Conservation (phyloP, 345 rosid genomes). For the Arabidopsis arenosa region DNA sequence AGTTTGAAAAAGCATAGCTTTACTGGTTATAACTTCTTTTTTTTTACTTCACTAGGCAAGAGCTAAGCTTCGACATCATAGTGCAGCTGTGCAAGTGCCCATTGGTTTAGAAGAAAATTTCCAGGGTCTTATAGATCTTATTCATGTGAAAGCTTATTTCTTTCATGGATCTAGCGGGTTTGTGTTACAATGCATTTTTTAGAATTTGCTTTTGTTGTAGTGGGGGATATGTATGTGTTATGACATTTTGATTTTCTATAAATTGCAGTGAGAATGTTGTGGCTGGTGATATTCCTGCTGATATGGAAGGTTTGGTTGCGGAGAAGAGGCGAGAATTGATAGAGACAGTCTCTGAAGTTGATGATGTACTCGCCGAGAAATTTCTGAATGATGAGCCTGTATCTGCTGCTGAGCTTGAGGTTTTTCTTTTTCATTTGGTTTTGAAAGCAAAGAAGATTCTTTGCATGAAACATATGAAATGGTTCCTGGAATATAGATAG, state of each 20-base stretch:
- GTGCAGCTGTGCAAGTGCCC: conserved; percentile 97
- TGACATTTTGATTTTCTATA: conserved; percentile 20
- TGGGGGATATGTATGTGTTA: not conserved
- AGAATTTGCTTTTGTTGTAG: not conserved
- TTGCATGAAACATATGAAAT: conserved; percentile 17
- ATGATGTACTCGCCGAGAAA: conserved; percentile 86
- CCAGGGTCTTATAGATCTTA: conserved; percentile 90
- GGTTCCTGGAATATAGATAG: not conserved
- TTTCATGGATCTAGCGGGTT: conserved; percentile 94
- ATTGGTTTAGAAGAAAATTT: conserved; percentile 93
- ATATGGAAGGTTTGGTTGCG: conserved; percentile 75
- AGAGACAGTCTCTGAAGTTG: conserved; percentile 95
- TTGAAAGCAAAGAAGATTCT: not conserved
- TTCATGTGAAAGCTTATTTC: conserved; percentile 67
- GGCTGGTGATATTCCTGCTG: conserved; percentile 71
- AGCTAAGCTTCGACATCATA: conserved; percentile 90
- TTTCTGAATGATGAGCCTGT: conserved; percentile 91
- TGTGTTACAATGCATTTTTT: conserved; percentile 35
- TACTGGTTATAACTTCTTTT: not conserved
- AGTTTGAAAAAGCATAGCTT: not conserved
- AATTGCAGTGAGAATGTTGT: conserved; percentile 82
- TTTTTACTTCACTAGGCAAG: conserved; percentile 64
- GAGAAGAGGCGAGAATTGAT: conserved; percentile 89
- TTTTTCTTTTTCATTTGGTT: conserved; percentile 33
- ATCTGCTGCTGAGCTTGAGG: conserved; percentile 83